Evolutionary conservation across 352 stramenopile species (phyloP).

Genomic region (Vaucheria bursata): DNA sequence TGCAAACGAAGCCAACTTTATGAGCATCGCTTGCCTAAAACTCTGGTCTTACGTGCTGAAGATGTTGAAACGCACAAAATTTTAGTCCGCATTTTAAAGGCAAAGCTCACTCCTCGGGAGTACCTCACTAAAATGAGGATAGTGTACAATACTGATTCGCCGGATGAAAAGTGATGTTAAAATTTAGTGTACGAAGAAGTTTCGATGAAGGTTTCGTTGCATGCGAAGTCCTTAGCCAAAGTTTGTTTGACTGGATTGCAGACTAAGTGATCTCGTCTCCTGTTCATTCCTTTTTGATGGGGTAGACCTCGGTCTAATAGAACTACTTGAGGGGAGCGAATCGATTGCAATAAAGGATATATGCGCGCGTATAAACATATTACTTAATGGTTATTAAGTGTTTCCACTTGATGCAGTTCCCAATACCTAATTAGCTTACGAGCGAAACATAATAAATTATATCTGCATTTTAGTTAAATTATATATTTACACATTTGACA

Average conservation of each 20-base stretch:
- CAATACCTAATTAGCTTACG: too few relatives aligned
- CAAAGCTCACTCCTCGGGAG: constrained; percentile 29
- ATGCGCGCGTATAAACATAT: too few relatives aligned
- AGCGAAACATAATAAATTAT: too few relatives aligned
- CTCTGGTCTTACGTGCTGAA: constrained; percentile 37
- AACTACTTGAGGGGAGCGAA: too few relatives aligned
- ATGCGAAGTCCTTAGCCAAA: background rate
- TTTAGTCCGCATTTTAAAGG: constrained; percentile 19
- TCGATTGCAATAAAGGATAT: too few relatives aligned
- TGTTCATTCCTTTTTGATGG: too few relatives aligned
- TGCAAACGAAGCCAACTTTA: constrained; percentile 22
- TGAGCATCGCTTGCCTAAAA: constrained; percentile 18
- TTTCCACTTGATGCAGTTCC: too few relatives aligned
- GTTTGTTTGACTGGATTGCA: background rate
- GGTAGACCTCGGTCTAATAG: too few relatives aligned
- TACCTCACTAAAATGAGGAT: constrained; percentile 24
- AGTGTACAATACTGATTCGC: background rate
- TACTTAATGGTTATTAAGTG: too few relatives aligned
- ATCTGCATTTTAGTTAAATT: too few relatives aligned
- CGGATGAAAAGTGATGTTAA: background rate
- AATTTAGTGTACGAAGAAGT: background rate
- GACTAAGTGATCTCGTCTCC: too few relatives aligned
- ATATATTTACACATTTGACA: too few relatives aligned
- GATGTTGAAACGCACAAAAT: constrained; percentile 21
- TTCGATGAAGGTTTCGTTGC: background rate